Percentiles rank a stretch among this genome's conserved stretches.
phyloP scores from a whole-genome alignment of 2,329 filamentous ascomycete species.

The Talaromyces piceae region DNA sequence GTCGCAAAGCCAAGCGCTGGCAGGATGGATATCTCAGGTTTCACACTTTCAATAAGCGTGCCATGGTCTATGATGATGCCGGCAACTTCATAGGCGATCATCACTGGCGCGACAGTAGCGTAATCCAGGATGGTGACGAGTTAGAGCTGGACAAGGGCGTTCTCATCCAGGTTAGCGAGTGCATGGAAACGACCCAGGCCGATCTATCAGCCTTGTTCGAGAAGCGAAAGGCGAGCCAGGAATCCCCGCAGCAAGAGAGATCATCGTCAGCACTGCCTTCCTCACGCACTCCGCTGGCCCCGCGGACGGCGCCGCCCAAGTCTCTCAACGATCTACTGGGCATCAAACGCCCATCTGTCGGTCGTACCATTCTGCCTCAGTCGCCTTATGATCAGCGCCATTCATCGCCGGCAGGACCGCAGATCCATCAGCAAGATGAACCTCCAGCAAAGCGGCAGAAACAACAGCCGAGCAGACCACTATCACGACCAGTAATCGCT shows the following conservation, averaged over 20 bases:
- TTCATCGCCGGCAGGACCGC: constrained; percentile 7
- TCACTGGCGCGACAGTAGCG: constrained; percentile 64
- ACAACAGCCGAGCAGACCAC: constrained; percentile 15
- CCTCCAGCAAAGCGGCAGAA: constrained; percentile 27
- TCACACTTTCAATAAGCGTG: constrained; percentile 81
- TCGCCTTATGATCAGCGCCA: constrained; percentile 56
- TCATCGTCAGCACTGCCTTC: constrained; percentile 30
- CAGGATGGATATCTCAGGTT: constrained; percentile 84
- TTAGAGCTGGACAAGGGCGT: constrained; percentile 68
- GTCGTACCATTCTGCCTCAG: constrained; percentile 52
- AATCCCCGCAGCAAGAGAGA: constrained; percentile 20
- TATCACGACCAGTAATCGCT: constrained; percentile 3
- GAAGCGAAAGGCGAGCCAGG: constrained; percentile 48
- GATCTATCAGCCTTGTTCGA: constrained; percentile 70
- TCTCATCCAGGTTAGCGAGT: constrained; percentile 73
- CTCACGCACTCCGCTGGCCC: constrained; percentile 29
- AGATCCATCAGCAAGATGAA: constrained; percentile 6
- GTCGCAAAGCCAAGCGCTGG: constrained; percentile 85
- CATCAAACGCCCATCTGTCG: constrained; percentile 55
- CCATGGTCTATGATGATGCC: constrained; percentile 82
- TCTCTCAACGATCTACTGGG: constrained; percentile 59
- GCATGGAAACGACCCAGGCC: constrained; percentile 63
- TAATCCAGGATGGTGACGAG: constrained; percentile 75
- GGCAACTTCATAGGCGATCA: constrained; percentile 77
- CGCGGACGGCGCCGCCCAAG: constrained; percentile 46